A percentile compares a stretch with the other conserved stretches of the same genome.
Evolutionary conservation across 768 basidiomycete species (phyloP).

Genomic region (Pulveroboletus sp.): DNA sequence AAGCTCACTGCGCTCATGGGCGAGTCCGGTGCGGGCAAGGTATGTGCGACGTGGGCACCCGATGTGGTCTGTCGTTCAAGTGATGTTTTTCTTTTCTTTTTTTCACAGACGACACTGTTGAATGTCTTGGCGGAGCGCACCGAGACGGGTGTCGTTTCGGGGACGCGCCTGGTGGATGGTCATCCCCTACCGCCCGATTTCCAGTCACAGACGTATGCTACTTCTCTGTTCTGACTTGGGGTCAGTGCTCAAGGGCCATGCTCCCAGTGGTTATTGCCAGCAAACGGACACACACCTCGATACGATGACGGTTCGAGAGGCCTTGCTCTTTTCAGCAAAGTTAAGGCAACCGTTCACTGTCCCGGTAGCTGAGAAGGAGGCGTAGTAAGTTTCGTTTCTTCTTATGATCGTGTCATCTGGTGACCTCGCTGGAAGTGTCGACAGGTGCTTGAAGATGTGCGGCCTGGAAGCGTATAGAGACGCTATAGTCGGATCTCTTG

Average conservation of each 20-base stretch:
- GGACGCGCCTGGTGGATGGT: constrained; percentile 46
- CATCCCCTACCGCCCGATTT: constrained; percentile 45
- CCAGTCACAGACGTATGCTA: constrained; percentile 50
- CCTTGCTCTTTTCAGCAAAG: constrained; percentile 74
- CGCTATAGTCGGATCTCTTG: constrained; percentile 64
- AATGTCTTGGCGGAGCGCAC: constrained; percentile 45
- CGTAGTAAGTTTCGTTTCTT: constrained; percentile 51
- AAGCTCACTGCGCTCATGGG: constrained; percentile 79
- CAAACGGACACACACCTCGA: constrained; percentile 81
- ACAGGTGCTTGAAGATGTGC: constrained; percentile 56
- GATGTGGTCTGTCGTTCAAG: too few relatives aligned
- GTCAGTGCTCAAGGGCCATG: too few relatives aligned
- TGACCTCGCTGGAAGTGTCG: constrained; percentile 38
- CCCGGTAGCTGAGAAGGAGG: constrained; percentile 68
- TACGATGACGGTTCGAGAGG: constrained; percentile 76
- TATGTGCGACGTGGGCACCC: constrained; percentile 2
- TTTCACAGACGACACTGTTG: constrained; percentile 43
- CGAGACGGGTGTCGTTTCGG: constrained; percentile 36
- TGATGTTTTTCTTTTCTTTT: not conserved
- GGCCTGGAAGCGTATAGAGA: constrained; percentile 65
- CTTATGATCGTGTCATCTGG: not conserved
- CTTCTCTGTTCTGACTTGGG: too few relatives aligned
- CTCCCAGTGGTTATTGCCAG: constrained; percentile 72
- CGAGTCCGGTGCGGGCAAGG: constrained; percentile 51
- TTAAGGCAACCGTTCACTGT: constrained; percentile 72